Base-by-base conservation (phyloP, 2,329 filamentous ascomycete genomes). In the Xylariaceae sp. region DNA sequence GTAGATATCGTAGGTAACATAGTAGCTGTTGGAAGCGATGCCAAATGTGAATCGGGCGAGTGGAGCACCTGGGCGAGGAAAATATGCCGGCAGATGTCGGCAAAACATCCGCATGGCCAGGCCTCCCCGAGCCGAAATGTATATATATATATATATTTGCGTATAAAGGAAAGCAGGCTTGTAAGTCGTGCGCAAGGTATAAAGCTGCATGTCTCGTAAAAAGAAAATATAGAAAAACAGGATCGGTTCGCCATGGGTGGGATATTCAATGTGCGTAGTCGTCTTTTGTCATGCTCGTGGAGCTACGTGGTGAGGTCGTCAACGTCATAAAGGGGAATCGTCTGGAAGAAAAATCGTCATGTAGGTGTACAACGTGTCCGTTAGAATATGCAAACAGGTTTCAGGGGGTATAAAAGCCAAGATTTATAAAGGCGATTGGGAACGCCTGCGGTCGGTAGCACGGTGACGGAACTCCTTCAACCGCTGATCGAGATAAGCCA, bases 401-500 rank as follows among this genome's bases (percentile, higher is more conserved):
- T 32, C 43, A 31, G 21, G 40, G 11, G 30, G 38, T 21, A 26
- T 36, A 31, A 34, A 39, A 27, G 37, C 34, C 40, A 34, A 49
- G 38, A 42, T 66, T n/a, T 61, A 73, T 29, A 67, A 52, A 3
- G 73, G 73, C 15, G 72, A 74, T 47, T 74, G 67, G 6, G 74
- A 73, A 35, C 67, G 67, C 41, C 64, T 63, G 7, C 57, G 61
- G 29, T 61, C 59, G 17, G 50, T 52, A 37, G 64, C 63, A 26
- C 68, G 67, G 32, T 63, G 68, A 43, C 72, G 68, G 41, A 78
- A 63, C 43, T 76, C 71, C 48, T 70, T 71, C 30, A 79, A 67
- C 26, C 74, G 70, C 48, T 76, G 69, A 51, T 79, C 74, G 32
- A 79, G 69, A 45, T 79, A 78, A 4, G 74, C 73, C 39, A 79